Evolutionary conservation across 805 yeast genomes (phyloP).

Genomic region (Candida qinlingensis): DNA sequence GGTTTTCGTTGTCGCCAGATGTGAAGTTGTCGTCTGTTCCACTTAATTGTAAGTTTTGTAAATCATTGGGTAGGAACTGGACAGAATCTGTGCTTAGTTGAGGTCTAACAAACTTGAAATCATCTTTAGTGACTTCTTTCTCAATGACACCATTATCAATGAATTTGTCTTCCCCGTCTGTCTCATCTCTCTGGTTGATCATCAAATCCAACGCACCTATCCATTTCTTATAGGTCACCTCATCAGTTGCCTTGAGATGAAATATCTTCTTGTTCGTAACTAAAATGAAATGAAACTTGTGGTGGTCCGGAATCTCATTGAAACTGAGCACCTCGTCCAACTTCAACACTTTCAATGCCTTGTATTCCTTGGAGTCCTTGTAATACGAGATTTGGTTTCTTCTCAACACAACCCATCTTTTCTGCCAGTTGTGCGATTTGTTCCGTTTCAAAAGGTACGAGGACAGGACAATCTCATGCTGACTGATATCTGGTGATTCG

Average conservation of each 20-base stretch:
- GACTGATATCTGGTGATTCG: neutral
- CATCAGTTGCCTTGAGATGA: slow-evolving; percentile 19
- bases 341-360: slow-evolving; percentile 30
- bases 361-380: slow-evolving; percentile 34
- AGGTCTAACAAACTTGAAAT: slow-evolving; percentile 5
- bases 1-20: slow-evolving; percentile 11
- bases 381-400: slow-evolving; percentile 35
- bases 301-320: slow-evolving; percentile 19
- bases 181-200: too few species aligned
- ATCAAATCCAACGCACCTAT: slow-evolving; percentile 3
- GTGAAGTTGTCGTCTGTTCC: slow-evolving; percentile 25
- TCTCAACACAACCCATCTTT: slow-evolving; percentile 35
- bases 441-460: slow-evolving; percentile 30
- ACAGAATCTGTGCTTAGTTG: neutral
- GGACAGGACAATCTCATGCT: slow-evolving; percentile 20
- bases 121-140: too few species aligned
- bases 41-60: slow-evolving; percentile 11
- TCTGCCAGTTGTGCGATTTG: slow-evolving; percentile 33
- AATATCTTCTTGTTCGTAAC: slow-evolving; percentile 19
- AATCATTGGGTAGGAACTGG: neutral
- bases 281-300: slow-evolving; percentile 19
- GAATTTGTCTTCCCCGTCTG: neutral
- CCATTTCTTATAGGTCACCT: slow-evolving; percentile 21
- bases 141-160: neutral
- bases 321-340: slow-evolving; percentile 14